Evolutionary conservation across 257 asterid genomes (phyloP), one percentile per base, ranked within the genome.

Genomic region (Cynanchum wilfordii): DNA sequence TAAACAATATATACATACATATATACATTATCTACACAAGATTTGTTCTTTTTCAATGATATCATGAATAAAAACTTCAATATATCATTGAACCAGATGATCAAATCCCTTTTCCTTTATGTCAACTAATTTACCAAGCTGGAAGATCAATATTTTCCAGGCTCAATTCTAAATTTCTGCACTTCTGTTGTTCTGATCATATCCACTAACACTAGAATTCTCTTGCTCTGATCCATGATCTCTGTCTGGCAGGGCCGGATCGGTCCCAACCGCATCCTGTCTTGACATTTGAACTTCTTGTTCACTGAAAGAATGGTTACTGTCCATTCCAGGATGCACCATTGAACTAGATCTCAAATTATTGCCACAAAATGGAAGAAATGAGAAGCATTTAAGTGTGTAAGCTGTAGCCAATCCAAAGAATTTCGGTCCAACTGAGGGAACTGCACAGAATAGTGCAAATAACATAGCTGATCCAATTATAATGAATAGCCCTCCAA

Each of bases 401-500:
- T 57, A 72, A 2, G 22, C 44, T 17, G 60, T 56, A 5, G 29
- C 69, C 15, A 38, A 68, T 10, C 44, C 24, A 17, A 52, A 47
- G 7, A 82, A 11, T 69, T 69, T 74, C 36, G 36, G 71, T 68
- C 87, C 84, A 7, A 79, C 51, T 3, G 78, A 10, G 20, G 83
- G 77, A 12, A 64, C 70, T 0, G 88, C 15, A 47, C 22, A 86
- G 60, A 89, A 74, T 0, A 84, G 71, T 25, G 91, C 79, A 10
- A 83, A 49, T 4, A 76, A 2, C 20, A 79, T 78, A 9, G 84
- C 77, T n/a, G 83, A 84, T 71, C 82, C 86, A 55, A 87, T 68
- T 22, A 87, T 74, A 13, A 87, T 72, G 73, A 89, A 86, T 40
- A 88, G 86, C n/a, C 89, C 90, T 58, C 80, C 84, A 64, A 88